Conservation (phyloP, 331 rosid species). For the Malus hybrid region DNA sequence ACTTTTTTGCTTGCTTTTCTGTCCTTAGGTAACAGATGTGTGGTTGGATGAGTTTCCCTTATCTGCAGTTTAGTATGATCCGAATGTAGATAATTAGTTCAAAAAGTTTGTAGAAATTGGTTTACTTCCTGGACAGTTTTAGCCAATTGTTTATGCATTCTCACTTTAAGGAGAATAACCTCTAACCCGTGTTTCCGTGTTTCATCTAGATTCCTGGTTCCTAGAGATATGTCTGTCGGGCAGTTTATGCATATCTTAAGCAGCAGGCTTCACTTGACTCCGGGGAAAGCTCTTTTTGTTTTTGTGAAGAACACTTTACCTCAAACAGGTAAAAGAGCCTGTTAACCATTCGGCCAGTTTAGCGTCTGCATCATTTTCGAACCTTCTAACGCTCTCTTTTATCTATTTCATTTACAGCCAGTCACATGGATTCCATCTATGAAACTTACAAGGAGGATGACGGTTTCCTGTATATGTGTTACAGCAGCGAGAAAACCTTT, state of each 20-base stretch:
- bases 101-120: neutral
- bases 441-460: constrained; percentile 59
- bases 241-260: constrained; percentile 69
- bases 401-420: constrained; percentile 33
- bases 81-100: neutral
- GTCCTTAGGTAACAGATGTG: neutral
- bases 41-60: neutral
- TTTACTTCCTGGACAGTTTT: neutral
- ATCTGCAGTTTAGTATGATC: neutral
- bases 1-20: neutral
- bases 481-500: constrained; percentile 79
- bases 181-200: neutral
- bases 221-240: constrained; percentile 67
- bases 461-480: constrained; percentile 75
- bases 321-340: constrained; percentile 43
- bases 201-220: constrained; percentile 47
- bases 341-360: neutral
- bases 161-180: constrained; percentile 4
- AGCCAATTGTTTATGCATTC: neutral
- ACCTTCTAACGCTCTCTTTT: constrained; percentile 4
- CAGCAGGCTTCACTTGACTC: constrained; percentile 43
- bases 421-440: constrained; percentile 36
- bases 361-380: neutral
- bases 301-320: constrained; percentile 68
- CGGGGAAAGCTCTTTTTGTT: constrained; percentile 69